phyloP scores from a whole-genome alignment of 768 basidiomycete genomes.

The Leccinellum albellum region DNA sequence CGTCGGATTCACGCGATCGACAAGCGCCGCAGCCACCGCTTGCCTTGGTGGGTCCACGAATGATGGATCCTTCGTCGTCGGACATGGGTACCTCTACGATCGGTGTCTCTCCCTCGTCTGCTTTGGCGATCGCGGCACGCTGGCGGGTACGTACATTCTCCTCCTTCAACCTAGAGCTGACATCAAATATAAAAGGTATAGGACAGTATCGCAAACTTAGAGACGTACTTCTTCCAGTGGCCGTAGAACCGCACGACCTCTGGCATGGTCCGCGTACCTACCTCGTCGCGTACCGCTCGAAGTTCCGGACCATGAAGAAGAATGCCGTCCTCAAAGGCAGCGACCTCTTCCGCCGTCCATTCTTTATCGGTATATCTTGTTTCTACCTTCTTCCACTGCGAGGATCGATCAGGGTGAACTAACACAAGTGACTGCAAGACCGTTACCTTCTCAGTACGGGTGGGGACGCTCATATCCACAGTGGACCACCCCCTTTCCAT shows the following conservation, averaged over 20 bases:
- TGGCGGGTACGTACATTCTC: conserved; percentile 54
- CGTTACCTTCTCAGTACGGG: conserved; percentile 62
- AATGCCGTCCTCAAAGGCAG: conserved; percentile 76
- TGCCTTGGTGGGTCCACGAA: conserved; percentile 51
- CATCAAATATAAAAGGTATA: conserved; percentile 6
- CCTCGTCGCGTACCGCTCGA: conserved; percentile 70
- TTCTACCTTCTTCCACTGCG: conserved; percentile 72
- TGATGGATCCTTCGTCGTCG: conserved; percentile 79
- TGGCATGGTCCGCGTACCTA: conserved; percentile 61
- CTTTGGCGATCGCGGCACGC: conserved; percentile 31
- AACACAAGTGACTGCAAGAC: conserved; percentile 4
- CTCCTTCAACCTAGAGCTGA: conserved; percentile 64
- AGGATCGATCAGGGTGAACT: conserved; percentile 4
- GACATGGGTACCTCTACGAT: conserved; percentile 30
- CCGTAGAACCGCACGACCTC: conserved; percentile 85
- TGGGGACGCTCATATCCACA: conserved; percentile 59
- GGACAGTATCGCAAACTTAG: conserved; percentile 1
- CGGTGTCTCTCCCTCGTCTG: conserved; percentile 25
- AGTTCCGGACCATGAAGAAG: conserved; percentile 74
- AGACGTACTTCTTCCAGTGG: conserved; percentile 76
- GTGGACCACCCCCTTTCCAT: conserved; percentile 53
- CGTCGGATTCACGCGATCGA: conserved; percentile 69
- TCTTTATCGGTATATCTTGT: conserved; percentile 63
- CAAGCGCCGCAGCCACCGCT: conserved; percentile 77
- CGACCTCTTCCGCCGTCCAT: conserved; percentile 67